Base-by-base conservation (phyloP, 495 filamentous ascomycete species). In the Hyaloscypha bicolor region DNA sequence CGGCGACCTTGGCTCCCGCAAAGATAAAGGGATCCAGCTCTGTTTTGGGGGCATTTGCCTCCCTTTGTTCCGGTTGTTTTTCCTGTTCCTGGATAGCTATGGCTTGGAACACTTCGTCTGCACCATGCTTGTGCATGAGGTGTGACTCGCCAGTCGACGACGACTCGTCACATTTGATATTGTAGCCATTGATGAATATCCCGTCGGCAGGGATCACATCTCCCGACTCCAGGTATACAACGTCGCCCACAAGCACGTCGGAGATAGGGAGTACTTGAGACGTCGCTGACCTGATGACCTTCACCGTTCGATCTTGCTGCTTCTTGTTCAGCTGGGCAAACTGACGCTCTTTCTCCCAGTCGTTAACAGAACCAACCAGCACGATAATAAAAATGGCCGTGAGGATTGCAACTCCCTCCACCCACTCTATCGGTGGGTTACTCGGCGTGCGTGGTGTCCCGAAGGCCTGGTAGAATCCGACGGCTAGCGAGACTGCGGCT, bases 1-100 rank as follows among this genome's bases (percentile, higher is more conserved):
- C 94, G 62, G 93, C 90, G 29, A 97, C 91, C 75, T 94, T 94
- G 9, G 89, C 87, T 48, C 94, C 94, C 12, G 94, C 97, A 42
- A 96, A 84, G 65, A 97, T 94, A 75, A 97, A 96, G 1, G 93
- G 93, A 68, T 97, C 94, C 5, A 29, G 53, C 21, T 19, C 21
- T 9, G 53, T 6, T 77, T 93, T 81, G n/a, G 90, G 75, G 63
- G 82, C 82, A 58, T 91, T 87, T 52, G 88, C 81, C 33, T 88
- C 82, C 71, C 94, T 89, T 42, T 80, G 80, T 6, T 89, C 88
- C 3, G 4, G 4, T 9, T 55, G 8, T n/a, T n/a, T n/a, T n/a
- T n/a, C n/a, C n/a, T n/a, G n/a, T n/a, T n/a, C n/a, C n/a, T n/a
- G n/a, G n/a, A n/a, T n/a, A 25, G 6, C 25, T n/a, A 25, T 25